Evolutionary conservation across 495 filamentous ascomycete species (phyloP).

Genomic region (Tuber aestivum): DNA sequence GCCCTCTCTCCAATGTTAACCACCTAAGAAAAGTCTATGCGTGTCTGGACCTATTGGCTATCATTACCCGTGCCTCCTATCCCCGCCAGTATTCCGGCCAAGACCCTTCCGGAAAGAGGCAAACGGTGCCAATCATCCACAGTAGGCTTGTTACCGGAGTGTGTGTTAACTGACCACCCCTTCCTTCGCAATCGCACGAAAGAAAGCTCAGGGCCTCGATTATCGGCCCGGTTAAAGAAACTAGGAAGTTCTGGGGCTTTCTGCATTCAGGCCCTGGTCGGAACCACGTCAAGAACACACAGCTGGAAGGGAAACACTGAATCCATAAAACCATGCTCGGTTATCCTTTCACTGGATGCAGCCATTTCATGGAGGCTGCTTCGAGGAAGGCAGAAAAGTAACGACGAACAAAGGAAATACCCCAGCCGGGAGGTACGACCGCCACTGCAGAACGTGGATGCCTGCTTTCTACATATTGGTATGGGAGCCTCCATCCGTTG

Average conservation of each 20-base stretch:
- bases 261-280: conserved; percentile 32
- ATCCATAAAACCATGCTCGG: conserved; percentile 18
- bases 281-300: conserved; percentile 37
- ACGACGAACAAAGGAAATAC: conserved; percentile 20
- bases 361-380: conserved; percentile 28
- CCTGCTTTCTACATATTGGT: conserved; percentile 18
- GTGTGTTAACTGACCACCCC: conserved; percentile 23
- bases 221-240: conserved; percentile 23
- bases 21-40: neutral
- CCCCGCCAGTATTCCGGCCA: conserved; percentile 21
- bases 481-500: conserved; percentile 30
- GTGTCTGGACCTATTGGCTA: conserved; percentile 4
- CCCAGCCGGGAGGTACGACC: conserved; percentile 12
- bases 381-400: conserved; percentile 27
- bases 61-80: conserved; percentile 19
- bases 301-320: conserved; percentile 21
- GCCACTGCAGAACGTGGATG: conserved; percentile 24
- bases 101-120: conserved; percentile 28
- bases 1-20: neutral
- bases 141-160: conserved; percentile 9
- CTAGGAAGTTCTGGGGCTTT: conserved; percentile 31
- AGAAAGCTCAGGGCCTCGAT: conserved; percentile 8
- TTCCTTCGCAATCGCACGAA: conserved; percentile 16
- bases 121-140: conserved; percentile 18
- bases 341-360: conserved; percentile 26